These are phyloP conservation scores for Verticillium isaacii DNA, from an alignment of 2,329 filamentous ascomycete genomes.

Conservation along the genomic window DNA sequence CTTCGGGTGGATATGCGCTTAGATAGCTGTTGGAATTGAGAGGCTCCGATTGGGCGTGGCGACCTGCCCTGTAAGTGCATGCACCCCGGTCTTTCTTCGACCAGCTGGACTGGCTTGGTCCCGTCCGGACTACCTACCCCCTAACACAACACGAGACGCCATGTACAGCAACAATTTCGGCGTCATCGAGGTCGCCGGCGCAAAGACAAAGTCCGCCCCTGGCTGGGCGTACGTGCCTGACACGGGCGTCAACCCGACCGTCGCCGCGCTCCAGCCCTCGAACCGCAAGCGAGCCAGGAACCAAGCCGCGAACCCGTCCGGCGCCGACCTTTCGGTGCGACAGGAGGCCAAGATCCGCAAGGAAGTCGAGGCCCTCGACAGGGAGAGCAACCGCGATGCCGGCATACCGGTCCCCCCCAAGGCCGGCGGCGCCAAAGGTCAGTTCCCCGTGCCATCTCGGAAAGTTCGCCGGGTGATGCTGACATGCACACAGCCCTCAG, in stretches of 20 bases:
- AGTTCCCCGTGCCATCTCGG: slow-evolving; percentile 6
- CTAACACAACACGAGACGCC: not conserved
- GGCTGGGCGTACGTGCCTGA: slow-evolving; percentile 94
- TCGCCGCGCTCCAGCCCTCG: slow-evolving; percentile 42
- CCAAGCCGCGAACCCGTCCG: slow-evolving; percentile 44
- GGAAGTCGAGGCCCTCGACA: slow-evolving; percentile 77
- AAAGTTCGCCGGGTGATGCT: not conserved
- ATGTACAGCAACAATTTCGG: slow-evolving; percentile 60
- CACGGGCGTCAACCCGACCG: slow-evolving; percentile 53
- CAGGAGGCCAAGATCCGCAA: slow-evolving; percentile 78
- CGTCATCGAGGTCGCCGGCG: slow-evolving; percentile 76
- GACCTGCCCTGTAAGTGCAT: not conserved
- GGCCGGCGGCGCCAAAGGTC: slow-evolving; percentile 38
- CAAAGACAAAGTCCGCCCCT: slow-evolving; percentile 65
- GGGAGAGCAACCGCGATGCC: slow-evolving; percentile 70
- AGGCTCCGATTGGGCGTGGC: not conserved
- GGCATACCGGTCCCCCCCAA: slow-evolving; percentile 64
- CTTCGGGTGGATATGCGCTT: not conserved
- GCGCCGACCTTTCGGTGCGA: slow-evolving; percentile 69
- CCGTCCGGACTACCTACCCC: not conserved
- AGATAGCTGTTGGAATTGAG: not conserved
- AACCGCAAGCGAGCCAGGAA: slow-evolving; percentile 71
- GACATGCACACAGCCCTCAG: slow-evolving; percentile 27
- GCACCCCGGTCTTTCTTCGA: not conserved
- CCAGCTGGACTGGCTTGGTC: not conserved